Evolutionary conservation across 1,139 yeast species (phyloP), one percentile per base, ranked within the genome.

Genomic region (Yamadazyma buinensis): DNA sequence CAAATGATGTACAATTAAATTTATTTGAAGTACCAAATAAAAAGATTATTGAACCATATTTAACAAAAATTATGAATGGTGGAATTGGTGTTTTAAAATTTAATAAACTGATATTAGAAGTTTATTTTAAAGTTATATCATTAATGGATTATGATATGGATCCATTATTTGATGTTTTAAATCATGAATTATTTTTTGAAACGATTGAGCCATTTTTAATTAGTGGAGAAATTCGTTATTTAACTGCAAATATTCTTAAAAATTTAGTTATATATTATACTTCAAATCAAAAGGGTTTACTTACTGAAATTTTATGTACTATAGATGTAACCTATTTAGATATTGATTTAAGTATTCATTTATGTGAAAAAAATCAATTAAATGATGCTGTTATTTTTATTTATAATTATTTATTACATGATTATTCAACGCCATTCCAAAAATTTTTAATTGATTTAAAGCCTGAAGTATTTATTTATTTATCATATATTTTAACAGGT

Each of bases 401-500:
- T 22, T 82, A 87, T 81, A 84, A 78, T 43, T 65, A 59, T 14
- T 62, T 85, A 6, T 58, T 88, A 28, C 56, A 64, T 19, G 96
- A 88, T 49, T 88, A 76, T 50, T 51, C 65, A 9, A 69, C 84
- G 0, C 95, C 96, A 0, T 55, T 88, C 23, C 51, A 69, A 21
- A 84, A 80, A 10, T 77, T 80, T 27, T 48, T 83, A 12, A 49
- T 54, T 1, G 7, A 17, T 17, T 60, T 77, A 18, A 43, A 52
- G 15, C 37, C 41, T 7, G 69, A 66, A 41, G 75, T 77, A 0
- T 84, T 64, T 45, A 64, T 80, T 0, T 88, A 83, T 51, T 54
- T 88, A 45, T 68, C 88, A 0, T 81, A 76, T 47, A 62, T 80
- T n/a, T 59, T 86, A 28, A 80, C 88, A 0, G 94, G 95, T 1